A percentile compares a stretch with the other conserved stretches of the same genome.
phyloP scores from a whole-genome alignment of 2,329 filamentous ascomycete species.

The Cytospora paraplurivora region DNA sequence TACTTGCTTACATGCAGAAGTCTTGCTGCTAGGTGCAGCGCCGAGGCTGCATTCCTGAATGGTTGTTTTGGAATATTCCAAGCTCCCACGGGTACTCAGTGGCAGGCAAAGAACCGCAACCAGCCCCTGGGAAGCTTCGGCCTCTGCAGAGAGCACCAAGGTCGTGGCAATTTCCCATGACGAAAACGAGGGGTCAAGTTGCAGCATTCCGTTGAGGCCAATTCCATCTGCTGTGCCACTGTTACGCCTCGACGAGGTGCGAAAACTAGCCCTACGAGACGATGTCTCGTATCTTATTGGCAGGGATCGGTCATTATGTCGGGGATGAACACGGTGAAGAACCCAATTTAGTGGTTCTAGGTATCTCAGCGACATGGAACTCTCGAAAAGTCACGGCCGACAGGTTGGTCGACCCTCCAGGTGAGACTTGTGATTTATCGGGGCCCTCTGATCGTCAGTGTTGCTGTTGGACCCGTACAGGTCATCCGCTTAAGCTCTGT shows the following conservation, averaged over 20 bases:
- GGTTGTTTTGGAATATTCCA: slow-evolving; percentile 8
- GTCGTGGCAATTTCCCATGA: not conserved
- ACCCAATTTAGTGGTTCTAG: slow-evolving; percentile 14
- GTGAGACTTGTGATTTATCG: slow-evolving; percentile 11
- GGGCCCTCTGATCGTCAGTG: not conserved
- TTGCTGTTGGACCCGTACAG: slow-evolving; percentile 1
- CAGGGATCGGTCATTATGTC: slow-evolving; percentile 13
- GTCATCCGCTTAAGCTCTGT: not conserved
- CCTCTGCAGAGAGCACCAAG: slow-evolving; percentile 9
- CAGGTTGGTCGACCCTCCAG: slow-evolving; percentile 6
- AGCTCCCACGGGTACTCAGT: slow-evolving; percentile 6
- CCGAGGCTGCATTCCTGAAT: slow-evolving; percentile 21
- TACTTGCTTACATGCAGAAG: slow-evolving; percentile 28
- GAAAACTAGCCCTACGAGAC: slow-evolving; percentile 10
- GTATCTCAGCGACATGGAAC: slow-evolving; percentile 16
- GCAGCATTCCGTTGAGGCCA: slow-evolving; percentile 12
- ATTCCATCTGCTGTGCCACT: slow-evolving; percentile 16
- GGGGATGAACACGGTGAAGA: slow-evolving; percentile 17
- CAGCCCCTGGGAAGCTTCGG: not conserved
- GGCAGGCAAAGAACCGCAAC: slow-evolving; percentile 10
- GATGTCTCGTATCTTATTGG: slow-evolving; percentile 8
- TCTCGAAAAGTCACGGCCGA: not conserved
- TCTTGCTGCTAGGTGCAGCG: slow-evolving; percentile 19
- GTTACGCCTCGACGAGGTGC: slow-evolving; percentile 17
- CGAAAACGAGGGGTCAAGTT: slow-evolving; percentile 8